A percentile compares a stretch with the other conserved stretches of the same genome.
Conservation (phyloP, 441 rosid species). For the Populus hybrid region DNA sequence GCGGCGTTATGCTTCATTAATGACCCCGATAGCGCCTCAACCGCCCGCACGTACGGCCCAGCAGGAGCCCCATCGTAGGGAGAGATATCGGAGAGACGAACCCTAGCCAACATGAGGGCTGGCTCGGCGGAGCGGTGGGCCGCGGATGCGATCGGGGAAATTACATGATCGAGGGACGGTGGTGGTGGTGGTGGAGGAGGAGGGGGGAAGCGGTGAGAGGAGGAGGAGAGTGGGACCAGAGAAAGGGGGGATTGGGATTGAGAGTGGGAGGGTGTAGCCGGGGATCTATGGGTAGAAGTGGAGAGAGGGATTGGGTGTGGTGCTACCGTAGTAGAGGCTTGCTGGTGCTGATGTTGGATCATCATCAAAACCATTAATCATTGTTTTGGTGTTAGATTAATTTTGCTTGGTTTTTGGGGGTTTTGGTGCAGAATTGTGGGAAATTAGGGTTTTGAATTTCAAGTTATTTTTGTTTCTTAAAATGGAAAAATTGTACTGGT, state of each 20-base stretch:
- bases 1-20: conserved; percentile 80
- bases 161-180: conserved; percentile 30
- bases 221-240: conserved; percentile 12
- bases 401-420: not conserved
- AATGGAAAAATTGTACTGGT: not conserved
- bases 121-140: conserved; percentile 32
- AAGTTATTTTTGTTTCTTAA: conserved; percentile 1
- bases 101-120: conserved; percentile 46
- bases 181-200: conserved; percentile 8
- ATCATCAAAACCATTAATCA: conserved; percentile 48
- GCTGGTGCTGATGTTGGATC: conserved; percentile 36
- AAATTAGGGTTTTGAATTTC: conserved; percentile 16
- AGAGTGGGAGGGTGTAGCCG: conserved; percentile 14
- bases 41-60: conserved; percentile 57
- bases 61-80: conserved; percentile 79
- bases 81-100: conserved; percentile 61
- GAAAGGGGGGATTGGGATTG: conserved; percentile 28
- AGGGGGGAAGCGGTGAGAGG: conserved; percentile 18
- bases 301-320: conserved; percentile 25
- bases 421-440: not conserved
- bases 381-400: conserved; percentile 28
- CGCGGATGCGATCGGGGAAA: conserved; percentile 22
- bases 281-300: conserved; percentile 33
- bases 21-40: conserved; percentile 76
- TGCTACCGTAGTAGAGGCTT: conserved; percentile 30